Evolutionary conservation across 371 early-diverging fungal genomes (phyloP).

Genomic region (Mucor saturninus): DNA sequence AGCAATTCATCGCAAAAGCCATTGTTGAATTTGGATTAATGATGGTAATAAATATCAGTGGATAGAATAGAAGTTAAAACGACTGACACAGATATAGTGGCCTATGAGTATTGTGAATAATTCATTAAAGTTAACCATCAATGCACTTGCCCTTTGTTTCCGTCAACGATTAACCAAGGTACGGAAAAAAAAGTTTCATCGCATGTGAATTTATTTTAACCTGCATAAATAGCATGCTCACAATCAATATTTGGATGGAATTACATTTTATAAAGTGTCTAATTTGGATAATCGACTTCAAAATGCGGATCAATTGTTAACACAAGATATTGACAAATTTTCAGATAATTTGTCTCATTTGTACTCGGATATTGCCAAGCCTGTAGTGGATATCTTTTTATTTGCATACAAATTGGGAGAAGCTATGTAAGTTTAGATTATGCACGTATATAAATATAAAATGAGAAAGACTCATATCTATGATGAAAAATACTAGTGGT

Average conservation of each 20-base stretch:
- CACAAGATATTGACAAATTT: conserved; percentile 90
- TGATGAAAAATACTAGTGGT: conserved; percentile 45
- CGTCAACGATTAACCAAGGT: conserved; percentile 77
- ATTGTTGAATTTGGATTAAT: conserved; percentile 73
- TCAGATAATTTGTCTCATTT: conserved; percentile 75
- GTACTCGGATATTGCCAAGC: conserved; percentile 85
- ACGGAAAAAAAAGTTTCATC: conserved; percentile 1
- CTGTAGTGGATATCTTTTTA: conserved; percentile 80
- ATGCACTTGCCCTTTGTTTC: conserved; percentile 76
- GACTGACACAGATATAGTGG: conserved; percentile 52
- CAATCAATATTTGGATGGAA: conserved; percentile 80
- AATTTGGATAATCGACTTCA: conserved; percentile 80
- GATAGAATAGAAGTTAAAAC: too few species aligned
- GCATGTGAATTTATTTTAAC: background rate
- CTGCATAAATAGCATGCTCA: conserved; percentile 67
- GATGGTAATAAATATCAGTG: conserved; percentile 54
- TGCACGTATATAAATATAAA: background rate
- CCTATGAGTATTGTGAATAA: conserved; percentile 80
- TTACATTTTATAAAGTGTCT: conserved; percentile 82
- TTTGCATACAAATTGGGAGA: conserved; percentile 87
- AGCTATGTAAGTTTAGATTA: conserved; percentile 64
- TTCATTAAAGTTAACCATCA: conserved; percentile 72
- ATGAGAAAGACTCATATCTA: background rate
- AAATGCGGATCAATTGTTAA: conserved; percentile 85
- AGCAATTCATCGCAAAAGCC: conserved; percentile 67